Evolutionary conservation across 441 rosid species (phyloP).

Genomic region (Rhodomyrtus psidioides): DNA sequence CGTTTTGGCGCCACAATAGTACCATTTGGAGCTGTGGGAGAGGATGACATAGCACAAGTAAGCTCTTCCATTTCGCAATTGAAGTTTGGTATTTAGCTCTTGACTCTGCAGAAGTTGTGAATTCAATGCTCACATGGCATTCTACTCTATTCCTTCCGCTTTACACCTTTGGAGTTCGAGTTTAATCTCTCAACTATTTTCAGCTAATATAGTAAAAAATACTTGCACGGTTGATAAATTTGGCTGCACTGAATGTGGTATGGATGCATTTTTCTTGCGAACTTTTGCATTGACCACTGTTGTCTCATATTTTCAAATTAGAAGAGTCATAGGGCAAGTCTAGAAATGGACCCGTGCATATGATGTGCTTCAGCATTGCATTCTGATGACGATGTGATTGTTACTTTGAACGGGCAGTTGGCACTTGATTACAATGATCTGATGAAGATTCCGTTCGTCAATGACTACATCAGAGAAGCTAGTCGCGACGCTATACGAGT

Average conservation of each 20-base stretch:
- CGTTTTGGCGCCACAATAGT: constrained; percentile 84
- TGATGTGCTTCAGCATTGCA: neutral
- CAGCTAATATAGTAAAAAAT: neutral
- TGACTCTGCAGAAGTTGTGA: neutral
- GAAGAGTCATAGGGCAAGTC: neutral
- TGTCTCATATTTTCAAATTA: neutral
- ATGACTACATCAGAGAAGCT: constrained; percentile 22
- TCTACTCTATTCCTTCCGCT: neutral
- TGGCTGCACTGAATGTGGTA: neutral
- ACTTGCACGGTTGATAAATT: neutral
- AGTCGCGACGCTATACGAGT: constrained; percentile 4
- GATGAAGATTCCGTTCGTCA: constrained; percentile 59
- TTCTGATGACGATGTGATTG: neutral
- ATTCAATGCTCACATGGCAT: neutral
- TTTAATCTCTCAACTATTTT: neutral
- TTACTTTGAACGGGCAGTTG: constrained; percentile 29
- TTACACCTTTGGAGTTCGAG: neutral
- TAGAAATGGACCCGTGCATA: neutral
- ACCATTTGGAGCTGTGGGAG: constrained; percentile 87
- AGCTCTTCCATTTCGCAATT: constrained; percentile 9
- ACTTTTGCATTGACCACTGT: neutral
- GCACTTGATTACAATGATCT: constrained; percentile 64
- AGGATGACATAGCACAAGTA: constrained; percentile 75
- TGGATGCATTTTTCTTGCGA: neutral
- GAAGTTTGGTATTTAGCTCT: neutral